Evolutionary conservation across 257 asterid genomes (phyloP).

Genomic region (Forsythia suspensa): DNA sequence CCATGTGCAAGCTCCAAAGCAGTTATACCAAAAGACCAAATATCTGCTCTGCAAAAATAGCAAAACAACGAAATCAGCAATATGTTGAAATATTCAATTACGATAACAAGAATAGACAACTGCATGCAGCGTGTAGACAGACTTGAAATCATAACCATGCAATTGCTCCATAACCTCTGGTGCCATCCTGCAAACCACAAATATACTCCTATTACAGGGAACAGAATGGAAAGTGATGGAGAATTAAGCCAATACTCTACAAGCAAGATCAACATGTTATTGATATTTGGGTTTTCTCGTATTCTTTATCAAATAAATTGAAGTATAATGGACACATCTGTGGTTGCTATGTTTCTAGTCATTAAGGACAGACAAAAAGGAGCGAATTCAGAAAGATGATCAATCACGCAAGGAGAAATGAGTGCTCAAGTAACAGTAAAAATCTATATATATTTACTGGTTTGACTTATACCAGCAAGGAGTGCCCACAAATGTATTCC

Average conservation of each 20-base stretch:
- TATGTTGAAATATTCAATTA: conserved; percentile 7
- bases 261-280: conserved; percentile 10
- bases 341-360: background rate
- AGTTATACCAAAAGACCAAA: conserved; percentile 99
- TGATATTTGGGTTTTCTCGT: conserved; percentile 6
- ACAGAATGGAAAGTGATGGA: conserved; percentile 11
- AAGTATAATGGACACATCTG: background rate
- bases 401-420: background rate
- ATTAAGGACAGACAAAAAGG: background rate
- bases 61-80: conserved; percentile 19
- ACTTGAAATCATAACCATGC: conserved; percentile 99
- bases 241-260: conserved; percentile 15
- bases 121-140: conserved; percentile 33
- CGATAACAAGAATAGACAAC: conserved; percentile 17
- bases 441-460: background rate
- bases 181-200: conserved; percentile 82
- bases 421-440: background rate
- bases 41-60: conserved; percentile 71
- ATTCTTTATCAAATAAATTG: background rate
- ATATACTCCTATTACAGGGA: conserved; percentile 18
- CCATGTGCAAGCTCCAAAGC: conserved; percentile 99
- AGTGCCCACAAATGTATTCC: conserved; percentile 98
- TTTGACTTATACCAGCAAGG: conserved; percentile 87
- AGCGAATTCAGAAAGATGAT: background rate
- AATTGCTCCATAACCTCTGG: conserved; percentile 99